A percentile compares a stretch with the other conserved stretches of the same genome.
Conservation (phyloP, 208 protist species). For the Crithidia mellificae region DNA sequence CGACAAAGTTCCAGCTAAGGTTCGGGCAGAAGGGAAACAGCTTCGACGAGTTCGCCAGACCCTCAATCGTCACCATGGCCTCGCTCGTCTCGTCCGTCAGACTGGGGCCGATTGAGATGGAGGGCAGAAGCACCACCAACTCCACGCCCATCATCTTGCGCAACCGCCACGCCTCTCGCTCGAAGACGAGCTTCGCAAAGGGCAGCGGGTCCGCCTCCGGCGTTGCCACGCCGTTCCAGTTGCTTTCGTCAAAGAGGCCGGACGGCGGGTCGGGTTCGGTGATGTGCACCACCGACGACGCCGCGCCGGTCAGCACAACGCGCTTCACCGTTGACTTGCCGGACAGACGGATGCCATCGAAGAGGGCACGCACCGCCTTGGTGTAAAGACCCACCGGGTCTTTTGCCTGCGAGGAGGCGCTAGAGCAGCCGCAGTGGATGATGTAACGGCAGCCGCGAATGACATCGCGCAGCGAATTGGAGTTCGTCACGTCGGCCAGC, state of each 20-base stretch:
- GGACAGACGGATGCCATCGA: slow-evolving; percentile 78
- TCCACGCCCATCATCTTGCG: slow-evolving; percentile 89
- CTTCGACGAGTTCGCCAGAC: slow-evolving; percentile 64
- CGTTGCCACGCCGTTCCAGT: slow-evolving; percentile 79
- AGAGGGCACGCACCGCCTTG: slow-evolving; percentile 81
- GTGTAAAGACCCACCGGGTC: slow-evolving; percentile 66
- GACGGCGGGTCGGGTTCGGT: slow-evolving; percentile 63
- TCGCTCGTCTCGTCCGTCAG: slow-evolving; percentile 82
- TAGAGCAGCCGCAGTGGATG: slow-evolving; percentile 85
- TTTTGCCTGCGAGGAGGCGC: slow-evolving; percentile 31
- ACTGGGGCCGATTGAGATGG: slow-evolving; percentile 83
- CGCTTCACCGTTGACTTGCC: slow-evolving; percentile 85
- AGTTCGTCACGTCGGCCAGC: slow-evolving; percentile 78
- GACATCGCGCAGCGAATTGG: slow-evolving; percentile 67
- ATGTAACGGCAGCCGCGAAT: slow-evolving; percentile 86
- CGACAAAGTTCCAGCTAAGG: slow-evolving; percentile 91
- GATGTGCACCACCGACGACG: slow-evolving; percentile 79
- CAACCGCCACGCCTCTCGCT: slow-evolving; percentile 87
- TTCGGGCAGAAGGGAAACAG: slow-evolving; percentile 84
- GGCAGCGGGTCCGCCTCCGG: slow-evolving; percentile 68
- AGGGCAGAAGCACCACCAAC: slow-evolving; percentile 86
- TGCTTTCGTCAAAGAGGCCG: slow-evolving; percentile 77
- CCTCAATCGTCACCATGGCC: slow-evolving; percentile 71
- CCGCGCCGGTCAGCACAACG: slow-evolving; percentile 81
- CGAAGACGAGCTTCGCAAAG: slow-evolving; percentile 84